These are phyloP conservation scores for Cyphellophora attinorum DNA, from an alignment of 2,329 filamentous ascomycete genomes.

Conservation along the genomic window DNA sequence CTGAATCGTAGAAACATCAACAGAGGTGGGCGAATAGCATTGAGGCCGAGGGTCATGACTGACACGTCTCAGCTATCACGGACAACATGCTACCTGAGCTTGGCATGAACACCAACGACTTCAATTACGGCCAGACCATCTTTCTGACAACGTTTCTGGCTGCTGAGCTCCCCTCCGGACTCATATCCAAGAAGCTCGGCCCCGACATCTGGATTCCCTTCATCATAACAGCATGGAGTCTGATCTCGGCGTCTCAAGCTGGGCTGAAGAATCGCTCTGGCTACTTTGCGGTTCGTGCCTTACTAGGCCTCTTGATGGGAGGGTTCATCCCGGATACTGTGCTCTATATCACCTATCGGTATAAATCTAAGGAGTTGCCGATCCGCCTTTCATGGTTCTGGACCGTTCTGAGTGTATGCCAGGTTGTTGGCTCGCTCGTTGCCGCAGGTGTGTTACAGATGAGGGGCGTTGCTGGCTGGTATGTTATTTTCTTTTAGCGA, in stretches of 20 bases:
- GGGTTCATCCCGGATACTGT: slow-evolving; percentile 33
- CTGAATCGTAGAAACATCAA: slow-evolving; percentile 45
- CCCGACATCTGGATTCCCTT: slow-evolving; percentile 45
- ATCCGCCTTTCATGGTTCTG: slow-evolving; percentile 53
- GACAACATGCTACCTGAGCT: slow-evolving; percentile 42
- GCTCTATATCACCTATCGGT: slow-evolving; percentile 60
- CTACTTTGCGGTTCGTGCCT: slow-evolving; percentile 27
- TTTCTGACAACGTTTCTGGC: slow-evolving; percentile 43
- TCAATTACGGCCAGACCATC: slow-evolving; percentile 46
- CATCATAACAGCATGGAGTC: slow-evolving; percentile 42
- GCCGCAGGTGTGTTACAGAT: slow-evolving; percentile 34
- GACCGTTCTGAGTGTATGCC: slow-evolving; percentile 36
- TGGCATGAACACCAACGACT: slow-evolving; percentile 32
- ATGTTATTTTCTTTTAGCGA: too few relatives aligned
- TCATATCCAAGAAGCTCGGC: slow-evolving; percentile 44
- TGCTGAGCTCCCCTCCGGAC: slow-evolving; percentile 47
- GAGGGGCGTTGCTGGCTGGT: slow-evolving; percentile 23
- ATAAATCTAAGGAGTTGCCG: slow-evolving; percentile 41
- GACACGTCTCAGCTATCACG: slow-evolving; percentile 39
- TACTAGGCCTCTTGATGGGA: slow-evolving; percentile 37
- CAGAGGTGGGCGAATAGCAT: slow-evolving; percentile 2
- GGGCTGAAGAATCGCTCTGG: slow-evolving; percentile 30
- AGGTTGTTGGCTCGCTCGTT: slow-evolving; percentile 34
- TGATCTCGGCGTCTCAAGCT: slow-evolving; percentile 36
- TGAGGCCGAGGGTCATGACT: too few relatives aligned